A percentile compares a stretch with the other conserved stretches of the same genome.
phyloP scores from a whole-genome alignment of 768 basidiomycete genomes.

The Peribolospora baueri region DNA sequence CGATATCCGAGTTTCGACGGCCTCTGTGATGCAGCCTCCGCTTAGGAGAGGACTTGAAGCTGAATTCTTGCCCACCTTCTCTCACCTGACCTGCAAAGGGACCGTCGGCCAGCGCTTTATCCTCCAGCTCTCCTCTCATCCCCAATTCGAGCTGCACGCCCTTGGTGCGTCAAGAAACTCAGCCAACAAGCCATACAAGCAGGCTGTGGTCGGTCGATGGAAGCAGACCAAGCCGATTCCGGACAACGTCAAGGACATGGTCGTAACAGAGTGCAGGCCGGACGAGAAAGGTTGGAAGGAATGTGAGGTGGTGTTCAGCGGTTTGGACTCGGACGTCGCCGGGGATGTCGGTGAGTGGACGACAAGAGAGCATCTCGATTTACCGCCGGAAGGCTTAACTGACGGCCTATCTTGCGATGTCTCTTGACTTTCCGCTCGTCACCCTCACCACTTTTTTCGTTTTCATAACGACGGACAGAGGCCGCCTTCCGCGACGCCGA shows the following conservation, averaged over 20 bases:
- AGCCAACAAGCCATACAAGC: constrained; percentile 53
- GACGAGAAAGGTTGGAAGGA: constrained; percentile 37
- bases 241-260: constrained; percentile 30
- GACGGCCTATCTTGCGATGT: too few relatives aligned
- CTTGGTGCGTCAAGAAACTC: constrained; percentile 75
- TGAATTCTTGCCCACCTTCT: background rate
- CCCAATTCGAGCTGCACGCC: constrained; percentile 65
- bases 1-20: too few relatives aligned
- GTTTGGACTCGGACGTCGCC: constrained; percentile 83
- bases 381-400: too few relatives aligned
- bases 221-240: constrained; percentile 68
- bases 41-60: too few relatives aligned
- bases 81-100: constrained; percentile 17
- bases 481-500: constrained; percentile 62
- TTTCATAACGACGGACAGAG: constrained; percentile 28
- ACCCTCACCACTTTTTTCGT: background rate
- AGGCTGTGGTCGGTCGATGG: constrained; percentile 45
- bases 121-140: constrained; percentile 58
- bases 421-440: background rate
- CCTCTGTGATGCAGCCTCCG: background rate
- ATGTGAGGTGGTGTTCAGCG: constrained; percentile 75
- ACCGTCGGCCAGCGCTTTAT: constrained; percentile 94
- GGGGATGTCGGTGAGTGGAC: constrained; percentile 60
- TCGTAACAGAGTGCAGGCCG: constrained; percentile 53
- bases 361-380: too few relatives aligned